Evolutionary conservation across 768 basidiomycete genomes (phyloP).

Genomic region (Trametes gibbosa): DNA sequence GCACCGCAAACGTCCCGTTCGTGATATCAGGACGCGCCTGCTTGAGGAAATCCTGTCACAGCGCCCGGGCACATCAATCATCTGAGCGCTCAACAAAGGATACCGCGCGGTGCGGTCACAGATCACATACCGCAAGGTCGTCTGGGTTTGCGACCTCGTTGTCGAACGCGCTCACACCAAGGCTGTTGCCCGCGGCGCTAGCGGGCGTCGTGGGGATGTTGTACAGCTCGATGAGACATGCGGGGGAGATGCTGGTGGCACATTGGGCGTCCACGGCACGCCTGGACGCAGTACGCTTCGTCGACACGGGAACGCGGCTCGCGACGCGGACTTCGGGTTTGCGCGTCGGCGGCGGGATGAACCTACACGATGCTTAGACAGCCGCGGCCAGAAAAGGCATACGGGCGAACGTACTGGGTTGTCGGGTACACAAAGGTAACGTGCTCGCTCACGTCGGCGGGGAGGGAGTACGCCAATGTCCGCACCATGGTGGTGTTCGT

Average conservation of each 20-base stretch:
- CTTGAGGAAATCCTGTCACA: conserved; percentile 27
- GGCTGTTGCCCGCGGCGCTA: conserved; percentile 24
- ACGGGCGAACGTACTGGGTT: conserved; percentile 21
- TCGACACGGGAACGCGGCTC: neutral
- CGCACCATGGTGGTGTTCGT: conserved; percentile 32
- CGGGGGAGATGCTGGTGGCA: conserved; percentile 24
- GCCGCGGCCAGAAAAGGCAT: neutral
- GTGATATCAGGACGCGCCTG: conserved; percentile 24
- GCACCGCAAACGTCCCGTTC: conserved; percentile 24
- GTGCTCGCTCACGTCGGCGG: conserved; percentile 28
- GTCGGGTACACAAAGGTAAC: conserved; percentile 34
- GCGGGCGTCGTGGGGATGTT: conserved; percentile 34
- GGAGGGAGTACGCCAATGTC: conserved; percentile 38
- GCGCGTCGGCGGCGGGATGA: conserved; percentile 10
- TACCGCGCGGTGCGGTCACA: no score
- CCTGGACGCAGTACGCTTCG: neutral
- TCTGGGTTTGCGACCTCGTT: conserved; percentile 30
- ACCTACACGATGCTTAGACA: neutral
- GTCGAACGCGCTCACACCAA: conserved; percentile 34
- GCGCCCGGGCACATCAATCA: neutral
- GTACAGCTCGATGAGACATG: conserved; percentile 33
- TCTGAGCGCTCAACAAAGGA: conserved; percentile 27
- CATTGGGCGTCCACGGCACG: conserved; percentile 20
- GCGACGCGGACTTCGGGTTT: neutral
- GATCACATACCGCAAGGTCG: conserved; percentile 25